Evolutionary conservation across 2,329 filamentous ascomycete genomes (phyloP).

Genomic region (Monosporascus cannonballus): DNA sequence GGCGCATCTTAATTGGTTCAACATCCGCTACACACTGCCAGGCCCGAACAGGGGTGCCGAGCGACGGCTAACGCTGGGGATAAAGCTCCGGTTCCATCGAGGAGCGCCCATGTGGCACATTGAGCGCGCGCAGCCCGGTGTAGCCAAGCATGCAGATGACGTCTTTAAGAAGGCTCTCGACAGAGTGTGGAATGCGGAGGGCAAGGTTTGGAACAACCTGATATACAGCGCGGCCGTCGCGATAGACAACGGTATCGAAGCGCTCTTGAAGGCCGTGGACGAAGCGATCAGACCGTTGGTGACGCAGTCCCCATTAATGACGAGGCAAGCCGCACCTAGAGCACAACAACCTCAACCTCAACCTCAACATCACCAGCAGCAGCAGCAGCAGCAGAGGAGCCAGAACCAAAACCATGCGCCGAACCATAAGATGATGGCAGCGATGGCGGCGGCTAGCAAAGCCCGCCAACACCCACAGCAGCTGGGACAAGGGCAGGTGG

Average conservation of each 20-base stretch:
- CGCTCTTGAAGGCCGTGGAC: conserved; percentile 41
- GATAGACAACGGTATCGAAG: conserved; percentile 35
- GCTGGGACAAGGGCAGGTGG: conserved; percentile 7
- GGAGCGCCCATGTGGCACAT: conserved; percentile 48
- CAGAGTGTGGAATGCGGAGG: conserved; percentile 22
- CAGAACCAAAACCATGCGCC: conserved; percentile 10
- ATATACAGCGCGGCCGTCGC: conserved; percentile 36
- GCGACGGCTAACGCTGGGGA: conserved; percentile 42
- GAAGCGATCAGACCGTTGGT: conserved; percentile 35
- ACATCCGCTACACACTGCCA: conserved; percentile 45
- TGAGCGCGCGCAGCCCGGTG: conserved; percentile 26
- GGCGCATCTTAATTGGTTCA: conserved; percentile 51
- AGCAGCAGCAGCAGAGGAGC: not conserved
- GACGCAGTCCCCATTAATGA: conserved; percentile 19
- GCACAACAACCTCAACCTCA: conserved; percentile 7
- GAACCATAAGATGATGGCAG: conserved; percentile 14
- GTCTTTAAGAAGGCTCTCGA: conserved; percentile 21
- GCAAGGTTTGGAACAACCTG: conserved; percentile 21
- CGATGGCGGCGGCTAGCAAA: conserved; percentile 7
- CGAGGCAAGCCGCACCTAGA: conserved; percentile 18
- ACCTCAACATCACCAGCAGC: conserved; percentile 3
- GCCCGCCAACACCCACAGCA: conserved; percentile 4
- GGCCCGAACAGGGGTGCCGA: conserved; percentile 17
- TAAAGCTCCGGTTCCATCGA: conserved; percentile 43
- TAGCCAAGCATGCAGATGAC: conserved; percentile 17